Percentiles rank a stretch among this genome's conserved stretches.
phyloP scores from a whole-genome alignment of 1,284 basidiomycete genomes.

The Ustilago loliicola region DNA sequence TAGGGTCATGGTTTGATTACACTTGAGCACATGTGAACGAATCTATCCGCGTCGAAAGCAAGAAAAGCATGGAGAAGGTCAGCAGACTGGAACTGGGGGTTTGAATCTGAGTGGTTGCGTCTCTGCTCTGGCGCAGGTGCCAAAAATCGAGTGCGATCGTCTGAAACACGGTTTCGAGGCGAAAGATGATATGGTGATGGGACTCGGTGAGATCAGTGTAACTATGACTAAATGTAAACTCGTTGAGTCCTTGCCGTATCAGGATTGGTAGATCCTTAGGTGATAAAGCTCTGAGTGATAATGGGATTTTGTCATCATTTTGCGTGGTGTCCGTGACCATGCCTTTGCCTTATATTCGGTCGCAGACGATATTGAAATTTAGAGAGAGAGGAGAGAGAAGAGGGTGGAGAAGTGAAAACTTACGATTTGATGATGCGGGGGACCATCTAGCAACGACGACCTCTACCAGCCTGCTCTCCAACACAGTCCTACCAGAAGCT shows the following conservation, averaged over 20 bases:
- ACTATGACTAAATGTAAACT: conserved; percentile 46
- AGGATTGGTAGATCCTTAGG: conserved; percentile 35
- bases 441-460: too few relatives aligned
- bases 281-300: conserved; percentile 38
- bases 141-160: too few relatives aligned
- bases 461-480: too few relatives aligned
- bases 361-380: too few relatives aligned
- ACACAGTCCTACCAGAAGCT: background rate
- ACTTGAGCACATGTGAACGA: too few relatives aligned
- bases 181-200: background rate
- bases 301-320: conserved; percentile 49
- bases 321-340: background rate
- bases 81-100: too few relatives aligned
- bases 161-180: too few relatives aligned
- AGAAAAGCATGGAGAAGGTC: background rate
- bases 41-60: background rate
- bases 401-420: background rate
- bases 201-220: conserved; percentile 38
- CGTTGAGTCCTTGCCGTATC: conserved; percentile 33
- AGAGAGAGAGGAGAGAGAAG: background rate
- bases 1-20: too few relatives aligned
- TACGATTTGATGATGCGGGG: too few relatives aligned
- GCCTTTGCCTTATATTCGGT: too few relatives aligned
- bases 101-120: too few relatives aligned
- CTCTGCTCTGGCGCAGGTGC: too few relatives aligned